A percentile compares a stretch with the other conserved stretches of the same genome.
Conservation (phyloP, 108 stramenopile species). For the Nitzschia sp. region DNA sequence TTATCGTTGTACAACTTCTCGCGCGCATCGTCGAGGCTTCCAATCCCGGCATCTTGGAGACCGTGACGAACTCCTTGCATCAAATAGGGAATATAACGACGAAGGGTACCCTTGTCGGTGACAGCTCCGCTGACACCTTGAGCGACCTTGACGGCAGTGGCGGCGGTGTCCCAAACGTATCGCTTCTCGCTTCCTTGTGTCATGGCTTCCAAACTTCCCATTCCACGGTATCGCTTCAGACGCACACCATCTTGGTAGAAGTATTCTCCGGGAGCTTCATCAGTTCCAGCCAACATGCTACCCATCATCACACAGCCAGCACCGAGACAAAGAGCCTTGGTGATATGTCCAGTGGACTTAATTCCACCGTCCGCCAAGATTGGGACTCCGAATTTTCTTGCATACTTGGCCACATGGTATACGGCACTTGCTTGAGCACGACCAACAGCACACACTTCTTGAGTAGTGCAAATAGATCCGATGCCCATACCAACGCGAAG, state of each 20-base stretch:
- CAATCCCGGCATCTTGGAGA: slow-evolving; percentile 93
- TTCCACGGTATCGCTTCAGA: slow-evolving; percentile 99
- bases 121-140: slow-evolving; percentile 99
- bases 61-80: slow-evolving; percentile 96
- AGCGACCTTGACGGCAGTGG: slow-evolving; percentile 93
- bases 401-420: slow-evolving; percentile 95
- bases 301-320: slow-evolving; percentile 99
- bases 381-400: slow-evolving; percentile 92
- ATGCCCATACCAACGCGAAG: slow-evolving; percentile 99
- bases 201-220: slow-evolving; percentile 99
- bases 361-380: slow-evolving; percentile 99
- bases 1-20: slow-evolving; percentile 76
- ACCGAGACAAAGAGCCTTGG: slow-evolving; percentile 97
- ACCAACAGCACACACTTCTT: slow-evolving; percentile 99
- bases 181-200: slow-evolving; percentile 94
- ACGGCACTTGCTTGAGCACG: slow-evolving; percentile 99
- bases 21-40: slow-evolving; percentile 66
- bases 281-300: slow-evolving; percentile 99
- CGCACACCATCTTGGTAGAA: slow-evolving; percentile 99
- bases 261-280: slow-evolving; percentile 99
- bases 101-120: slow-evolving; percentile 96
- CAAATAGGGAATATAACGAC: slow-evolving; percentile 97
- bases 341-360: slow-evolving; percentile 96
- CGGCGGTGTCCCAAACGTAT: slow-evolving; percentile 94
- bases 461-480: slow-evolving; percentile 99